Conservation (phyloP, 176 grass and related monocot species). For the Raddia distichophylla region DNA sequence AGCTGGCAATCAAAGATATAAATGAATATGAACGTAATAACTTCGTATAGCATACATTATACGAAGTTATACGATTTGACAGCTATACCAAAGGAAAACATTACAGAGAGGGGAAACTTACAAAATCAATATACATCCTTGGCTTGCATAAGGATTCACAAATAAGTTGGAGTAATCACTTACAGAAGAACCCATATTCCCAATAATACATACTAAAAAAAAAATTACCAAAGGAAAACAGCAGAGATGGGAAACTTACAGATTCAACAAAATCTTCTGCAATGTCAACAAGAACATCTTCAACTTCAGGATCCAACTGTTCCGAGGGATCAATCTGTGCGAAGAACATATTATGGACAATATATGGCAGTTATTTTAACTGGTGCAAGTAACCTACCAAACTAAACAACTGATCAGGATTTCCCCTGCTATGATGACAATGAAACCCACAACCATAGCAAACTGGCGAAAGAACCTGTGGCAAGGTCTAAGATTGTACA, state of each 20-base stretch:
- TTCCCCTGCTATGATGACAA: conserved; percentile 9
- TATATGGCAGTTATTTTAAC: background rate
- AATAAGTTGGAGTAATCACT: conserved; percentile 11
- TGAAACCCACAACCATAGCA: background rate
- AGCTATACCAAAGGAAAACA: too few species aligned
- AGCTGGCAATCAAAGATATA: background rate
- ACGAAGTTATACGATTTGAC: too few species aligned
- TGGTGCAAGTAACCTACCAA: conserved; percentile 22
- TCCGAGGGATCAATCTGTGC: conserved; percentile 85
- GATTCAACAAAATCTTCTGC: conserved; percentile 98
- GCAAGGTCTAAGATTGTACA: background rate
- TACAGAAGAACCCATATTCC: conserved; percentile 7
- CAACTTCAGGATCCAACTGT: conserved; percentile 86
- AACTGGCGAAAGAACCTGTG: background rate
- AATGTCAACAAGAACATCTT: conserved; percentile 97
- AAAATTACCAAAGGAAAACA: conserved; percentile 17
- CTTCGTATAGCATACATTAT: too few species aligned
- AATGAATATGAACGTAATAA: conserved; percentile 4
- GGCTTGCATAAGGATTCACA: background rate
- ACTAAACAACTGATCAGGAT: background rate
- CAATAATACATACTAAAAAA: background rate
- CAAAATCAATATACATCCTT: background rate
- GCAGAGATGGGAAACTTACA: conserved; percentile 47
- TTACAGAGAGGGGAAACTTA: too few species aligned
- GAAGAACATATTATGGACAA: conserved; percentile 16